Percentiles rank a stretch among this genome's conserved stretches.
These are phyloP conservation scores for Saturnispora sekii DNA, from an alignment of 805 yeast species.

Conservation along the genomic window DNA sequence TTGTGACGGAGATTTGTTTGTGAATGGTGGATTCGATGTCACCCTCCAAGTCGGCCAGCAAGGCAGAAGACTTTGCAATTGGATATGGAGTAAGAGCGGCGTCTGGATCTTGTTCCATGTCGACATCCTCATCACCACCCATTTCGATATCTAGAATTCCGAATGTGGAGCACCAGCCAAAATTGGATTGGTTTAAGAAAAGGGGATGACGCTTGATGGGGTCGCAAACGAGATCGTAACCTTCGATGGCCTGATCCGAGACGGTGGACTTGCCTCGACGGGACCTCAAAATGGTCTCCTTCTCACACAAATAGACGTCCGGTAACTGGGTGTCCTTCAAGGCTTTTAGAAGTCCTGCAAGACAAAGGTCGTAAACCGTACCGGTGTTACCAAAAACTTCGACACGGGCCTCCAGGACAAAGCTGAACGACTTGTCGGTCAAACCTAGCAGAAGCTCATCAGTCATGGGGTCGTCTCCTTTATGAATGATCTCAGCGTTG, in stretches of 20 bases:
- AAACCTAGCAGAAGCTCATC: conserved; percentile 18
- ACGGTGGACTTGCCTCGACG: conserved; percentile 24
- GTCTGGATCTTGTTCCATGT: conserved; percentile 19
- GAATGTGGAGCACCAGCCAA: conserved; percentile 43
- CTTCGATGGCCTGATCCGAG: conserved; percentile 29
- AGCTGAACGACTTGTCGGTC: conserved; percentile 40
- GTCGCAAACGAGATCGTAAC: conserved; percentile 51
- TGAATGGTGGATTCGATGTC: conserved; percentile 69
- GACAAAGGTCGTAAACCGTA: conserved; percentile 68
- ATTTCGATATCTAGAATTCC: conserved; percentile 45
- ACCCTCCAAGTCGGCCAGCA: conserved; percentile 73
- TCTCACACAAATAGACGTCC: conserved; percentile 55
- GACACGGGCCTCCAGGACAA: conserved; percentile 61
- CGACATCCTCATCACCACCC: conserved; percentile 23
- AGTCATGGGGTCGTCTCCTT: conserved; percentile 27
- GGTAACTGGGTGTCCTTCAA: conserved; percentile 56
- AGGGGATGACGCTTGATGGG: conserved; percentile 31
- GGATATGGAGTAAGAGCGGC: too few relatives aligned
- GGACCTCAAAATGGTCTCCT: conserved; percentile 23
- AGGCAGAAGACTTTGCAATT: conserved; percentile 22
- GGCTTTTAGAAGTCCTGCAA: conserved; percentile 59
- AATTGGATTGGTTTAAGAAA: conserved; percentile 27
- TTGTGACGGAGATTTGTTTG: conserved; percentile 43
- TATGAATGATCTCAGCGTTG: conserved; percentile 35
- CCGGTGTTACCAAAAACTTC: conserved; percentile 76